Percentiles rank a stretch among this genome's conserved stretches.
phyloP scores from a whole-genome alignment of 768 basidiomycete genomes.

The Pisolithus tinctorius region DNA sequence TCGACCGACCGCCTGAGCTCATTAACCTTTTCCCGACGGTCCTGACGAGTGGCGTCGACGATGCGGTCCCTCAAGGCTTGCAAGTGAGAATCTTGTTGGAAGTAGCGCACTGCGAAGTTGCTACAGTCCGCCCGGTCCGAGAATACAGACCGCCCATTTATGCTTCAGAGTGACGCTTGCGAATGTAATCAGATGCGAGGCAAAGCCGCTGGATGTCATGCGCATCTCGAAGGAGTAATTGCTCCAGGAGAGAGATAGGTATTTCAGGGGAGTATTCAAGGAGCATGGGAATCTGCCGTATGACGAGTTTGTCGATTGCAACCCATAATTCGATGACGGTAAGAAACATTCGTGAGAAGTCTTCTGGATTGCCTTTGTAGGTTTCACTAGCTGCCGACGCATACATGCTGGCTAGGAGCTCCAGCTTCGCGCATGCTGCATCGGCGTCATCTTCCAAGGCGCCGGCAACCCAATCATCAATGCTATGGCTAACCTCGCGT shows the following conservation, averaged over 20 bases:
- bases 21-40: conserved; percentile 12
- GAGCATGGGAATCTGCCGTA: conserved; percentile 31
- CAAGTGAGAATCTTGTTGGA: conserved; percentile 10
- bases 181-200: conserved; percentile 26
- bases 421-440: conserved; percentile 10
- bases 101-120: conserved; percentile 32
- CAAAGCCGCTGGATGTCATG: conserved; percentile 23
- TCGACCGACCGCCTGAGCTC: conserved; percentile 12
- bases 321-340: conserved; percentile 33
- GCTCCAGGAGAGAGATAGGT: conserved; percentile 7
- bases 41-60: conserved; percentile 14
- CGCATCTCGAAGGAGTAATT: conserved; percentile 33
- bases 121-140: conserved; percentile 6
- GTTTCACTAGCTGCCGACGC: conserved; percentile 13
- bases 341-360: conserved; percentile 33
- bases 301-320: conserved; percentile 33
- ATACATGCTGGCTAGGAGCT: conserved; percentile 21
- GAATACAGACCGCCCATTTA: conserved; percentile 27
- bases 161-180: conserved; percentile 17
- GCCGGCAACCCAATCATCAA: conserved; percentile 28
- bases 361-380: conserved; percentile 32
- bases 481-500: conserved; percentile 17
- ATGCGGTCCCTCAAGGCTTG: conserved; percentile 22
- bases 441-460: neutral
- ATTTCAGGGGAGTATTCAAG: conserved; percentile 40